These are phyloP conservation scores for Fusarium euwallaceae DNA, from an alignment of 2,329 filamentous ascomycete genomes.

Conservation along the genomic window DNA sequence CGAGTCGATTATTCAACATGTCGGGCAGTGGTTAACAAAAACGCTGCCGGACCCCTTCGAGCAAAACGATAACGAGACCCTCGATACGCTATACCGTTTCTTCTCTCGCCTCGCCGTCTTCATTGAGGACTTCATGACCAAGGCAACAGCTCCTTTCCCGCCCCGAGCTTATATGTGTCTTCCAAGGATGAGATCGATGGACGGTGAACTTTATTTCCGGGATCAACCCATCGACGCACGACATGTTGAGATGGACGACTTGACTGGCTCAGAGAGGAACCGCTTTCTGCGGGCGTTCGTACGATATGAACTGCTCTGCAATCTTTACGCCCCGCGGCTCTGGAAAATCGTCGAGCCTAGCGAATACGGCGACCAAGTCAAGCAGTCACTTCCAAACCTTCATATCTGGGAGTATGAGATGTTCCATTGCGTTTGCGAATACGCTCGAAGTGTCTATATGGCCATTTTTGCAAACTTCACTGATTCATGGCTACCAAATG, in stretches of 20 bases:
- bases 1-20: neutral
- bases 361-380: neutral
- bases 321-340: neutral
- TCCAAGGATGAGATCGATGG: neutral
- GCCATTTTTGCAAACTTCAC: slow-evolving; percentile 13
- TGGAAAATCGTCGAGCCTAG: neutral
- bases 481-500: slow-evolving; percentile 5
- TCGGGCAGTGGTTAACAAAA: neutral
- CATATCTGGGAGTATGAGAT: neutral
- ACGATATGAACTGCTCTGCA: slow-evolving; percentile 16
- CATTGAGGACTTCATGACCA: slow-evolving; percentile 32
- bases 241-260: neutral
- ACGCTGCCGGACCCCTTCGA: slow-evolving; percentile 6
- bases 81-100: slow-evolving; percentile 2
- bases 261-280: slow-evolving; percentile 3
- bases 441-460: slow-evolving; percentile 14
- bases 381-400: neutral
- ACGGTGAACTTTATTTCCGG: neutral
- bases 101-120: slow-evolving; percentile 17
- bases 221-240: neutral
- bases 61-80: neutral
- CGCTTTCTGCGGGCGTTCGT: neutral
- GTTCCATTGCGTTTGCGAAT: slow-evolving; percentile 10
- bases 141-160: slow-evolving; percentile 15
- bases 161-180: slow-evolving; percentile 21